Conservation (phyloP, 441 rosid genomes). For the Dalechampia spathulata region DNA sequence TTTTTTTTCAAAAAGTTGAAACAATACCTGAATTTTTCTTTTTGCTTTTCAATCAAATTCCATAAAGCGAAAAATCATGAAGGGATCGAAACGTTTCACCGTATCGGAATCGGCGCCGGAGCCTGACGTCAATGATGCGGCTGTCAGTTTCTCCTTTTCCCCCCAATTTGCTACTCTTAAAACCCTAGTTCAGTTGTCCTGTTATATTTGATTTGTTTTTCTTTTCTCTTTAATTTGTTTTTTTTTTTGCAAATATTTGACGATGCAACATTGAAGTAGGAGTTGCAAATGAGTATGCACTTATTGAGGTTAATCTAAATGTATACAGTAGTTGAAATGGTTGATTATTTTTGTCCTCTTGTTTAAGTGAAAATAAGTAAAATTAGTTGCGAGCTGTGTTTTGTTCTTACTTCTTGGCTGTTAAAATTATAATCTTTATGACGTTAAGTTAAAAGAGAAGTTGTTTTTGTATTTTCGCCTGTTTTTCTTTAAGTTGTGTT, state of each 20-base stretch:
- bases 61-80: slow-evolving; percentile 34
- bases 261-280: not conserved
- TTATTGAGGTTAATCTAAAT: not conserved
- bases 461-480: too few species aligned
- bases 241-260: too few species aligned
- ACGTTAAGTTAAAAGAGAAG: not conserved
- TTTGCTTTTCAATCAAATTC: slow-evolving; percentile 3
- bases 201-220: not conserved
- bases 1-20: not conserved
- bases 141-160: slow-evolving; percentile 40
- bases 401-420: too few species aligned
- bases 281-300: not conserved
- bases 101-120: slow-evolving; percentile 39
- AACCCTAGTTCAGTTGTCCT: slow-evolving; percentile 18
- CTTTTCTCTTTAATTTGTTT: not conserved
- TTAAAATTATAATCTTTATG: not conserved
- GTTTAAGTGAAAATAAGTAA: too few species aligned
- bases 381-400: too few species aligned
- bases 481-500: too few species aligned
- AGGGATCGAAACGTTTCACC: slow-evolving; percentile 58
- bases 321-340: too few species aligned
- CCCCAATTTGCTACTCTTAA: not conserved
- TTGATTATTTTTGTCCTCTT: too few species aligned
- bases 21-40: not conserved
- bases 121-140: slow-evolving; percentile 36